Evolutionary conservation across 768 basidiomycete genomes (phyloP), one percentile per base, ranked within the genome.

Genomic region (Phallus indusiatus): DNA sequence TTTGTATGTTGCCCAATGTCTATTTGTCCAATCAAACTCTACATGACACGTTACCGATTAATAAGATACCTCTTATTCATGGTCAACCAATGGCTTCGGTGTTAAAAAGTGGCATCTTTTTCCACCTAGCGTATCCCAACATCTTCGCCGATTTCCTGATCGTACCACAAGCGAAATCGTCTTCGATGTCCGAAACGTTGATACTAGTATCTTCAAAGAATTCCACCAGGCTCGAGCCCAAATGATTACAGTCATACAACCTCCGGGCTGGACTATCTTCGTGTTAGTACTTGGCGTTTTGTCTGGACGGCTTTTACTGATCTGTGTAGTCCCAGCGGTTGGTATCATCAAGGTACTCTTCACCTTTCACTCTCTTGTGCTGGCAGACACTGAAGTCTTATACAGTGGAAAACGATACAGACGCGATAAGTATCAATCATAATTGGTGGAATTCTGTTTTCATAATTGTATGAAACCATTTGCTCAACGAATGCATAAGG

Each of bases 51-150:
- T 22, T 2, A 49, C 33, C 17, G 16, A 14, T 51, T 11, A 11
- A 12, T 28, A 24, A 64, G 63, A 64, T 42, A 52, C 63, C 5
- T 64, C 63, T 16, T 64, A 64, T 35, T 64, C 63, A 10, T 64
- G 63, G 63, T 64, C 63, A 21, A 64, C 63, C 10, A 64, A 64
- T 60, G 55, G 63, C 46, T 58, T 56, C 24, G 63, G 63, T n/a
- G 49, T 47, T n/a, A 64, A 64, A 34, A 53, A 53, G 14, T 64
- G 63, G 63, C 42, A 51, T 34, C 56, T 64, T 28, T 64, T 64
- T 42, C 62, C 63, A 12, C 63, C 63, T n/a, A 37, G 28, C 17
- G 60, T 63, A 6, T 50, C 63, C 5, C 53, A 53, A 28, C 57
- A 55, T 54, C 53, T 64, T 22, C 57, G 63, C n/a, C 57, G 58